Evolutionary conservation across 2,329 filamentous ascomycete genomes (phyloP), one percentile per base, ranked within the genome.

Genomic region (Escovopsis sp.): DNA sequence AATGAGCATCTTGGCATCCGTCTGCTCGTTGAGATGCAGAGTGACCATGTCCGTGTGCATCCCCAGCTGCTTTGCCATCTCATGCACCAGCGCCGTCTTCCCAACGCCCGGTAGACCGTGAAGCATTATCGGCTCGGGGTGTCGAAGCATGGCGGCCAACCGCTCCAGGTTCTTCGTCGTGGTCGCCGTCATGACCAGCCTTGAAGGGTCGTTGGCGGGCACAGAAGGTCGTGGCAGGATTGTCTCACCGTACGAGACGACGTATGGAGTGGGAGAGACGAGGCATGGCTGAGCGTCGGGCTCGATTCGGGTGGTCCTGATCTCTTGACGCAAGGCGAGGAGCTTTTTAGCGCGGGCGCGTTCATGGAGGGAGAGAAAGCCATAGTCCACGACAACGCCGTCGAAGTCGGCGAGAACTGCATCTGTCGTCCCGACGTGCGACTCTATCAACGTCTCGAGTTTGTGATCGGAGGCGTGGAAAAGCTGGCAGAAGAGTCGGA

Each of bases 1-100:
- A 47, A 98, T 77, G 34, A 99, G 75, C 66, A 94, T 84, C 61
- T 98, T 99, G 0, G 89, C 88, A 61, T 99, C 91, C 2, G 88
- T 96, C 60, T 99, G 93, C 61, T 96, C 91, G 57, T 98, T 98
- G 30, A 99, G 68, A 60, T 98, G 89, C 27, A 99, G 70, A 4
- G 89, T 96, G 40, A 98, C 82, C 78, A 98, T 87, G 45, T 75
- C 76, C 6, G 79, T 74, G 16, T 84, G 75, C 61, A 85, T 85
- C 46, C 83, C 84, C 42, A 96, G 74, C 50, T 81, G 75, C 52
- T 75, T 76, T 20, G 89, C 88, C 45, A 89, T 73, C 57, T 95
- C 81, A 48, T 85, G 82, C 12, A 93, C 76, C 15, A 94, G 62
- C 0, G 84, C 79, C 0, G 91, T 95, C 66, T 99, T 99, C 39